Evolutionary conservation across 106 monocot genomes (phyloP).

Genomic region (Acorus calamus): DNA sequence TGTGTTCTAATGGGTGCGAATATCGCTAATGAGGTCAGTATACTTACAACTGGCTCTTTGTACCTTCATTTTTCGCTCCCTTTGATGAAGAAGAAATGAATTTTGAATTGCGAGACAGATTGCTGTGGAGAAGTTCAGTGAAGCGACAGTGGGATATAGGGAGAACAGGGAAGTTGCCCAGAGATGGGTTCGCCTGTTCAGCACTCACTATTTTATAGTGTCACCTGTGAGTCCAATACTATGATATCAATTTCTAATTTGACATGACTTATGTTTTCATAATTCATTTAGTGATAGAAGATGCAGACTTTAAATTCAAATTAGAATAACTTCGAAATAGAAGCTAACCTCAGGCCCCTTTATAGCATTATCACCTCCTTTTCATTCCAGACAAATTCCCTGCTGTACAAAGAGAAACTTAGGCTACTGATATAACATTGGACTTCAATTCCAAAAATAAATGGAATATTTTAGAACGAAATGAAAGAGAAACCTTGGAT

Average conservation of each 20-base stretch:
- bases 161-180: constrained; percentile 51
- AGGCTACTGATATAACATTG: no score
- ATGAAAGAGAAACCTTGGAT: no score
- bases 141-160: constrained; percentile 80
- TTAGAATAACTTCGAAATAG: no score
- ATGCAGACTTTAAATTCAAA: no score
- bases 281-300: background rate
- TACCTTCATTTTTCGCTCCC: background rate
- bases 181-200: constrained; percentile 63
- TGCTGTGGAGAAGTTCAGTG: constrained; percentile 77
- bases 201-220: constrained; percentile 66
- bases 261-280: background rate
- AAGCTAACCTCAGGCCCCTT: no score
- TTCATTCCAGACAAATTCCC: no score
- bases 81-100: background rate
- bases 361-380: no score
- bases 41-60: background rate
- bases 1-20: constrained; percentile 96
- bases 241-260: background rate
- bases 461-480: no score
- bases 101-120: constrained; percentile 30
- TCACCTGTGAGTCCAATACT: constrained; percentile 48
- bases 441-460: no score
- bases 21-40: constrained; percentile 75
- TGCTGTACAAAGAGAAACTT: no score